Conservation (phyloP, 805 yeast genomes). For the Saccharomyces eubayanus region DNA sequence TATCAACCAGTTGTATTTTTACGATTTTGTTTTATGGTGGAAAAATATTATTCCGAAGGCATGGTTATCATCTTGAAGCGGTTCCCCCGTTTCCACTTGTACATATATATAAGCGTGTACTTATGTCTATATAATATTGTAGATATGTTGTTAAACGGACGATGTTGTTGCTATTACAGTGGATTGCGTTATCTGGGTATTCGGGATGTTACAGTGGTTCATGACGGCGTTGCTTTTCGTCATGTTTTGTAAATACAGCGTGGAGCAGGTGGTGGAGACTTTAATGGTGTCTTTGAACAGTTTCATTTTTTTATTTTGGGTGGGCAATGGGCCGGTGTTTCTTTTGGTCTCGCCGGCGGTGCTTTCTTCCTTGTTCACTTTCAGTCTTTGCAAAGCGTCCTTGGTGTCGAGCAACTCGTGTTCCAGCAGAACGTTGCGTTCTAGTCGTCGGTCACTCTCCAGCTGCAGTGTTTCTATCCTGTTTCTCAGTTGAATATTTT, state of each 20-base stretch:
- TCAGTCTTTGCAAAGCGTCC: background rate
- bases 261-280: slow-evolving; percentile 8
- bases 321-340: background rate
- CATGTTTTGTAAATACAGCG: slow-evolving; percentile 5
- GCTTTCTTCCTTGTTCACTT: background rate
- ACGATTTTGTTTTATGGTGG: slow-evolving; percentile 27
- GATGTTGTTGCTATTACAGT: slow-evolving; percentile 6
- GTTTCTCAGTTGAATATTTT: slow-evolving; percentile 7
- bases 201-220: slow-evolving; percentile 1
- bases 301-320: background rate
- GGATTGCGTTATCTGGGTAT: slow-evolving; percentile 3
- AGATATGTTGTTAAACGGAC: background rate
- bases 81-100: background rate
- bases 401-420: slow-evolving; percentile 14
- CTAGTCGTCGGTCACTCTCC: slow-evolving; percentile 14
- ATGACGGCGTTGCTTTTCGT: background rate
- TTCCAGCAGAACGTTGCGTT: slow-evolving; percentile 15
- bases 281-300: background rate
- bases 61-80: background rate
- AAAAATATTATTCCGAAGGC: slow-evolving; percentile 2
- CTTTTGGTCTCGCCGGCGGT: background rate
- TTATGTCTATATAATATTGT: background rate
- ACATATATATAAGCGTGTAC: background rate
- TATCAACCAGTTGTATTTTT: slow-evolving; percentile 21
- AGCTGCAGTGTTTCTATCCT: slow-evolving; percentile 3